Evolutionary conservation across 2,329 filamentous ascomycete genomes (phyloP), one percentile per base, ranked within the genome.

Genomic region (Neonectria ditissima): DNA sequence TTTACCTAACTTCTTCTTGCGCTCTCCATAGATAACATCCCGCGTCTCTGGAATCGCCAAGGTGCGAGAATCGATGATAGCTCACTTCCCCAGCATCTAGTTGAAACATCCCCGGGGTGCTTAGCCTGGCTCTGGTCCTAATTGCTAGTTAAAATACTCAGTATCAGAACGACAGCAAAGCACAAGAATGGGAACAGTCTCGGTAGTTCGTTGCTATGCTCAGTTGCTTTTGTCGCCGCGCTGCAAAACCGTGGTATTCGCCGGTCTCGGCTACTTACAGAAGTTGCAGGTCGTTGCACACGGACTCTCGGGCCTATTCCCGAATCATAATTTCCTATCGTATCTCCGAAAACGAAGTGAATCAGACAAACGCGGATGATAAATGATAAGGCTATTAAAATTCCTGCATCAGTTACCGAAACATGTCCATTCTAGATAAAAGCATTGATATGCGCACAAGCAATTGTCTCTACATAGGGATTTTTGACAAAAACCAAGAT

Each of bases 41-140:
- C 47, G 55, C 53, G 43, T 22, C 45, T 45, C 61, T 32, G 57
- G 69, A 62, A 67, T 69, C 58, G 41, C 50, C 56, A 66, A 66
- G 66, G 28, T 32, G 44, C 28, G 30, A 39, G 13, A 39, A 41
- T 34, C 47, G 43, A 47, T 52, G 59, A 54, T 65, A 66, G 65
- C 66, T 58, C 24, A 32, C 37, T 59, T 53, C 52, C 44, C 48
- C 59, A 57, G 44, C 20, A 34, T 43, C 41, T 13, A 14, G 37
- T 60, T 55, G 61, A 72, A 62, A 66, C 69, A 66, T 54, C 20
- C 37, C 22, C 30, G 51, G 54, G 34, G 8, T n/a, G 13, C 18
- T 37, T 20, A 41, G 32, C 11, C 14, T 20, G 47, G 13, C 28
- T 41, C 34, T 20, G 22, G 43, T 45, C 18, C 34, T 24, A 37